Base-by-base conservation (phyloP, 352 stramenopile genomes). In the Phytopythium aichiense region DNA sequence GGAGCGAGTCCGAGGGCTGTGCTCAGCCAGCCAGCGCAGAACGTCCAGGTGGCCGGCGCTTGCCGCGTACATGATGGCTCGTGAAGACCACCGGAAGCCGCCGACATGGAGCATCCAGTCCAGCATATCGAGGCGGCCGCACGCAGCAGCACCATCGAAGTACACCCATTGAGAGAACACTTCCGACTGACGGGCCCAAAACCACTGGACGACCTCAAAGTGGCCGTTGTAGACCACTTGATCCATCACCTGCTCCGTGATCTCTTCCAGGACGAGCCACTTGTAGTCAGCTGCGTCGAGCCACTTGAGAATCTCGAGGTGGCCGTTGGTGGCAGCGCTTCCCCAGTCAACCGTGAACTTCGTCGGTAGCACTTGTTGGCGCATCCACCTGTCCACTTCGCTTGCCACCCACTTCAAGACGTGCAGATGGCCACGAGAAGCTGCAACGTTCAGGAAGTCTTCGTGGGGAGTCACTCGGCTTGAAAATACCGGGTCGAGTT, bases 21-120 rank as follows among this genome's bases (percentile, higher is more conserved):
- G 33, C 33, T 38, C 33, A 1, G 33, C 33, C 33, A 38, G n/a
- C 45, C 45, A 51, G 45, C 45, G 45, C 20, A 51, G 7, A 18
- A 51, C 45, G 45, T 30, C 45, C 20, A 51, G 7, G 45, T 30
- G 45, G 9, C 45, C 45, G 0, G 45, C 22, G 40, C 12, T 38
- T 64, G 55, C 15, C 69, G 28, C n/a, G 11, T 16, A 56, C 69
- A n/a, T 58, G 66, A 35, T 69, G 64, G 1, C 63, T 50, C 15
- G 51, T 56, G 20, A 28, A 53, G 8, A 57, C 63, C 23, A 30
- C 45, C 15, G 18, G 25, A 50, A 63, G 23, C 61, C 33, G 2
- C 40, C 40, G 15, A 46, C 40, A n/a, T 67, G 45, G 31, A 73
- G 22, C 18, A 67, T 52, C 22, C 22, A 67, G 28, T 73, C 69